Evolutionary conservation across 108 stramenopile genomes (phyloP).

Genomic region (Nannochloropsis oceanica): DNA sequence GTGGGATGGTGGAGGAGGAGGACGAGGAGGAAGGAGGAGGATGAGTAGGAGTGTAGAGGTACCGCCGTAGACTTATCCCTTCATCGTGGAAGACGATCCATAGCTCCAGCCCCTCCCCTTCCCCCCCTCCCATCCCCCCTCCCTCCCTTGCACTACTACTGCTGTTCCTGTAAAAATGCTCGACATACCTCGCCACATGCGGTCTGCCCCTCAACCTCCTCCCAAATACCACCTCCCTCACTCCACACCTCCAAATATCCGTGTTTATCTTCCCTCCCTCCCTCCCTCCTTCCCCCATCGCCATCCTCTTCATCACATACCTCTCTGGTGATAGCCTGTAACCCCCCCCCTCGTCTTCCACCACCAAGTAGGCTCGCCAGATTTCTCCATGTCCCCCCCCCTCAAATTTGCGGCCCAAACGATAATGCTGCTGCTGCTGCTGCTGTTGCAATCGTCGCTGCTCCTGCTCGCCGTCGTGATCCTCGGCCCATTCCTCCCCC

Average conservation of each 20-base stretch:
- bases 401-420: constrained; percentile 12
- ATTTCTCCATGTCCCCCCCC: constrained; percentile 27
- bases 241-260: background rate
- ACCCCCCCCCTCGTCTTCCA: constrained; percentile 17
- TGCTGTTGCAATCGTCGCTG: background rate
- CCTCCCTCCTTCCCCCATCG: constrained; percentile 15
- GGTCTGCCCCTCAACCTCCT: background rate
- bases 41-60: constrained; percentile 25
- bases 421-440: background rate
- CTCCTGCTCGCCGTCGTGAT: background rate
- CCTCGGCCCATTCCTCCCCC: background rate
- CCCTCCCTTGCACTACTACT: background rate
- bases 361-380: background rate
- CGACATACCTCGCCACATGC: constrained; percentile 22
- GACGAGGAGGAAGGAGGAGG: background rate
- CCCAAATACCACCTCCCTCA: background rate
- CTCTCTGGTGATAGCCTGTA: background rate
- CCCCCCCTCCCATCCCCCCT: background rate
- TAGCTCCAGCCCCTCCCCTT: constrained; percentile 13
- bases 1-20: background rate
- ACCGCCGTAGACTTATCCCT: constrained; percentile 27
- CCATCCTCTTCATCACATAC: constrained; percentile 31
- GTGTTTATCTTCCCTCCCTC: background rate
- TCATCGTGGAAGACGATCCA: constrained; percentile 42
- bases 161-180: constrained; percentile 19